phyloP scores from a whole-genome alignment of 768 basidiomycete species.

The Lactarius pseudohatsudake region DNA sequence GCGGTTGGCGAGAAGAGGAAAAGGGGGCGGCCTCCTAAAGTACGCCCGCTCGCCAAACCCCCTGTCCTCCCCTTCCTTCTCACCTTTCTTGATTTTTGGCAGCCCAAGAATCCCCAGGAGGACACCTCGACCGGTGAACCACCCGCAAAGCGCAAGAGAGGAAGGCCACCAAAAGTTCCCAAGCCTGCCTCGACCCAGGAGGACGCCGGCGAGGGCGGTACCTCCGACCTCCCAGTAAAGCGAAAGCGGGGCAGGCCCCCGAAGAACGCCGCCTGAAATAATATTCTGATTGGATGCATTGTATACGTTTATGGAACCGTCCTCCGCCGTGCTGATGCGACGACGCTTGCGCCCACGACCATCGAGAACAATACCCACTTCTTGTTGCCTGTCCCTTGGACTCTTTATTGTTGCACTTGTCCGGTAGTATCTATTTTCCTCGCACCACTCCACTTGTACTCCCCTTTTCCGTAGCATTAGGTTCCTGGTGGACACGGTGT shows the following conservation, averaged over 20 bases:
- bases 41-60: constrained; percentile 31
- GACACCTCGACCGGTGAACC: constrained; percentile 43
- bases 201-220: constrained; percentile 40
- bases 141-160: constrained; percentile 60
- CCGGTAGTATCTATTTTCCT: constrained; percentile 24
- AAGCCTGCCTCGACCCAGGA: constrained; percentile 46
- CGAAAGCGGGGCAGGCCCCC: constrained; percentile 77
- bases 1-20: constrained; percentile 44
- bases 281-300: constrained; percentile 32
- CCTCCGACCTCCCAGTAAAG: constrained; percentile 52
- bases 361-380: constrained; percentile 37
- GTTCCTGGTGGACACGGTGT: constrained; percentile 30
- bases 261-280: constrained; percentile 34
- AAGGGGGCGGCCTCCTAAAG: constrained; percentile 54
- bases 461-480: constrained; percentile 28
- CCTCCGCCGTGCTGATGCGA: constrained; percentile 29
- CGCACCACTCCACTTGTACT: constrained; percentile 27
- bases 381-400: constrained; percentile 36
- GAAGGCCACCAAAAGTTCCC: constrained; percentile 70
- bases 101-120: constrained; percentile 42
- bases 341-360: constrained; percentile 35
- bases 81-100: constrained; percentile 20
- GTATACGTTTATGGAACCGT: constrained; percentile 36
- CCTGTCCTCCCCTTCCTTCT: constrained; percentile 4
- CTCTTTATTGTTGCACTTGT: constrained; percentile 28